Conservation (phyloP, 164 flowering plant species). For the Sextonia rubra region DNA sequence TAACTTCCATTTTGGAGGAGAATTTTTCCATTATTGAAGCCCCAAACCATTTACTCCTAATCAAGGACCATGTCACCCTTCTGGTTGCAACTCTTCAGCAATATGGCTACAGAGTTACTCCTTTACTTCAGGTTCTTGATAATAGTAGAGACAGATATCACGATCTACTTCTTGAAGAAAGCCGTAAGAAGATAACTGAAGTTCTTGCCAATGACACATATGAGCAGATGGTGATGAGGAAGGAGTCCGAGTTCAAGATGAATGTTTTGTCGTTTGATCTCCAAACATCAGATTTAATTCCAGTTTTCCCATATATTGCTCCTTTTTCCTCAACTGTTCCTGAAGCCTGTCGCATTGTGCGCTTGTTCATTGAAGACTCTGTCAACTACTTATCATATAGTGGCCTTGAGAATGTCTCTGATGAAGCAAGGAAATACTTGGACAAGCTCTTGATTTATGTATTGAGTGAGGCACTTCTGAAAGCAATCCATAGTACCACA, state of each 20-base stretch:
- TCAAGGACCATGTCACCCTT: conserved; percentile 85
- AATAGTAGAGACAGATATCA: conserved; percentile 69
- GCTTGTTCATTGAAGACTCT: conserved; percentile 76
- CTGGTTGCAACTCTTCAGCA: conserved; percentile 65
- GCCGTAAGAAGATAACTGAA: conserved; percentile 55
- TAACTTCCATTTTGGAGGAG: conserved; percentile 54
- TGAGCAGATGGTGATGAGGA: conserved; percentile 76
- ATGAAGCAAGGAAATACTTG: conserved; percentile 59
- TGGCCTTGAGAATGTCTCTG: conserved; percentile 43
- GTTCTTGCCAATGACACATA: conserved; percentile 55
- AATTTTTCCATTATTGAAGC: conserved; percentile 69
- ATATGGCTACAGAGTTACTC: conserved; percentile 72
- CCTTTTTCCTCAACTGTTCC: conserved; percentile 89
- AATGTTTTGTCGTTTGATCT: conserved; percentile 62
- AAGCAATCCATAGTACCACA: conserved; percentile 36
- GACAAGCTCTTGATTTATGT: conserved; percentile 87
- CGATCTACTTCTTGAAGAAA: conserved; percentile 72
- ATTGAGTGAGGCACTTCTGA: conserved; percentile 59
- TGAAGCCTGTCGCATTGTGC: conserved; percentile 67
- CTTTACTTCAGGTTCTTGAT: conserved; percentile 63
- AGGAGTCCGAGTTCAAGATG: conserved; percentile 67
- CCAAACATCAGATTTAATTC: conserved; percentile 70
- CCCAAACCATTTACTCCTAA: conserved; percentile 70
- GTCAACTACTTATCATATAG: conserved; percentile 76
- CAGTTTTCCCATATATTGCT: conserved; percentile 82